Percentiles rank a stretch among this genome's conserved stretches.
Evolutionary conservation across 345 rosid genomes (phyloP).

Genomic region (Lepidium africanum): DNA sequence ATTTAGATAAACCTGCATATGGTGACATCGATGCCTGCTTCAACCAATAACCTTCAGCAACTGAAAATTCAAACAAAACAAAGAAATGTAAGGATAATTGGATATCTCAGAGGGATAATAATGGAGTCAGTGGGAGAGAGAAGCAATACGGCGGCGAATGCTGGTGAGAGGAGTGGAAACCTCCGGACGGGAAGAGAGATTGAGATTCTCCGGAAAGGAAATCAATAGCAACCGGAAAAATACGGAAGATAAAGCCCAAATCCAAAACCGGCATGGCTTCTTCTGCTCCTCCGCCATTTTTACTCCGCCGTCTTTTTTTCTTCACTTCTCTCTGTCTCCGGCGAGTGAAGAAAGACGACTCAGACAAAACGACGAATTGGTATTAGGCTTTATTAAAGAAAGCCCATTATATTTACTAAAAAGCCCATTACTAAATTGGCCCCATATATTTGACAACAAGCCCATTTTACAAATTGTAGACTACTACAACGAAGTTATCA

Average conservation of each 20-base stretch:
- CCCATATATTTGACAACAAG: too few species aligned
- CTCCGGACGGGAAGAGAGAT: slow-evolving; percentile 83
- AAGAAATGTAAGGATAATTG: background rate
- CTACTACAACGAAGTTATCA: too few species aligned
- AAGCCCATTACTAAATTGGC: background rate
- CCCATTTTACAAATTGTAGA: too few species aligned
- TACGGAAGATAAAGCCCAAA: slow-evolving; percentile 42
- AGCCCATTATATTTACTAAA: background rate
- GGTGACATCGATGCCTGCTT: slow-evolving; percentile 91
- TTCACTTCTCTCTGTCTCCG: slow-evolving; percentile 25
- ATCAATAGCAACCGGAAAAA: slow-evolving; percentile 44
- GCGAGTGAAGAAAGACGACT: slow-evolving; percentile 14
- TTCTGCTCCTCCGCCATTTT: slow-evolving; percentile 19
- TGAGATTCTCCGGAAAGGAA: slow-evolving; percentile 51
- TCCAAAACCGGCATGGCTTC: slow-evolving; percentile 38
- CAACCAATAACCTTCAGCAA: slow-evolving; percentile 96
- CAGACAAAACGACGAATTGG: background rate
- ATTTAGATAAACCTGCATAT: slow-evolving; percentile 50
- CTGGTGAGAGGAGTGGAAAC: slow-evolving; percentile 93
- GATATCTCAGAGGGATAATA: background rate
- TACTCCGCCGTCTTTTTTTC: slow-evolving; percentile 8
- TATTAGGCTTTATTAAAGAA: background rate
- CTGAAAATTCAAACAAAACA: slow-evolving; percentile 31
- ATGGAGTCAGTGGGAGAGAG: background rate
- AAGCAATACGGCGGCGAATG: slow-evolving; percentile 74